Conservation (phyloP, 257 asterid genomes). For the Mitragyna speciosa region DNA sequence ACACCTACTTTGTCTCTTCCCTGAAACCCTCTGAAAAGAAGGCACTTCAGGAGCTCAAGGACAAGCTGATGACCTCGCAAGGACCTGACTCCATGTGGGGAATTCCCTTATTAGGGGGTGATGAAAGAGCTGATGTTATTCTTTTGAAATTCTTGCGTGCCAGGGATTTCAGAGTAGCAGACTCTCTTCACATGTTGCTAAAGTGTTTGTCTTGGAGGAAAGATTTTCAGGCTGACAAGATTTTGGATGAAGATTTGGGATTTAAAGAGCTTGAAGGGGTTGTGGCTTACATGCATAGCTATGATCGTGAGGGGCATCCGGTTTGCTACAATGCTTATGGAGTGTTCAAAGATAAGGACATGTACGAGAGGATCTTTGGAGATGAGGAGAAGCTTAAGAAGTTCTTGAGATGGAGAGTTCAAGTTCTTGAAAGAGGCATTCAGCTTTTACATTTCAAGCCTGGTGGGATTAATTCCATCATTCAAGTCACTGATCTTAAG, state of each 20-base stretch:
- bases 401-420: constrained; percentile 73
- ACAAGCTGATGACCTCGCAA: constrained; percentile 36
- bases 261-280: constrained; percentile 76
- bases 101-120: constrained; percentile 45
- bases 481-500: constrained; percentile 70
- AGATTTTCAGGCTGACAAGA: constrained; percentile 59
- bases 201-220: constrained; percentile 65
- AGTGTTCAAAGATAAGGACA: constrained; percentile 61
- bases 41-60: constrained; percentile 65
- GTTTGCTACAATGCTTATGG: constrained; percentile 94
- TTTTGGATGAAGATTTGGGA: constrained; percentile 75
- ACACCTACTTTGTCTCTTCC: constrained; percentile 70
- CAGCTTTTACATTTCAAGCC: constrained; percentile 63
- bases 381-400: constrained; percentile 55
- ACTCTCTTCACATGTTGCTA: constrained; percentile 57
- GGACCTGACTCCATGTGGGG: constrained; percentile 68
- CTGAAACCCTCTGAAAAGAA: constrained; percentile 62
- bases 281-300: constrained; percentile 73
- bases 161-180: constrained; percentile 65
- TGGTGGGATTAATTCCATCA: constrained; percentile 74
- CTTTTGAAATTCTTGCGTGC: constrained; percentile 89
- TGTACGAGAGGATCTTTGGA: constrained; percentile 66
- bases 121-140: constrained; percentile 68
- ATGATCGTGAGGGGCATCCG: constrained; percentile 67
- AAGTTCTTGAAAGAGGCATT: constrained; percentile 69